Evolutionary conservation across 305 asterid species (phyloP).

Genomic region (Lippia alba): DNA sequence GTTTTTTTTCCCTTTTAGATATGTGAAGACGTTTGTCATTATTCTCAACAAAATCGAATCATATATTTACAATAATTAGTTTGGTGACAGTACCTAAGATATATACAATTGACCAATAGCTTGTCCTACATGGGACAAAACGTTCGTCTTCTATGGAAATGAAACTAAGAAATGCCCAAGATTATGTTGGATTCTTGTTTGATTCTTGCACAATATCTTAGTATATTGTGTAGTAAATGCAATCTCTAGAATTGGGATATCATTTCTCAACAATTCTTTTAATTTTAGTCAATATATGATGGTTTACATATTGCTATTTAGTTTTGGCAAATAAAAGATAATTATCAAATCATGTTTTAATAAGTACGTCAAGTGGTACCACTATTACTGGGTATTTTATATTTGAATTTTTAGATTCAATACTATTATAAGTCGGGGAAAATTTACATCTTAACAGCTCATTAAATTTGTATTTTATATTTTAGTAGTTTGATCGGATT

Average conservation of each 20-base stretch:
- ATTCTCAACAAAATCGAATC: slow-evolving; percentile 6
- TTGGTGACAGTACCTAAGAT: not conserved
- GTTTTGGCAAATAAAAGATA: too few relatives aligned
- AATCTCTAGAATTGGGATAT: slow-evolving; percentile 4
- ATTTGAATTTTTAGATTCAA: too few relatives aligned
- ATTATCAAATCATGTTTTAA: too few relatives aligned
- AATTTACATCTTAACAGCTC: too few relatives aligned
- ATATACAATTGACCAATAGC: not conserved
- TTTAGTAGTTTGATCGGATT: too few relatives aligned
- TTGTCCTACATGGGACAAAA: not conserved
- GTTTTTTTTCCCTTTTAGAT: not conserved
- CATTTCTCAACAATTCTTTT: slow-evolving; percentile 2
- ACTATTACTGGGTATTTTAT: too few relatives aligned
- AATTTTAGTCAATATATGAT: too few relatives aligned
- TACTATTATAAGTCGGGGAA: too few relatives aligned
- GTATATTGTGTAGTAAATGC: not conserved
- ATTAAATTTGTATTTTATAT: too few relatives aligned
- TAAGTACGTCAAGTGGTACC: too few relatives aligned
- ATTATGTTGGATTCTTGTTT: slow-evolving; percentile 33
- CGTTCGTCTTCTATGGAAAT: not conserved
- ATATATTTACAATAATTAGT: slow-evolving; percentile 13
- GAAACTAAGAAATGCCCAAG: slow-evolving; percentile 19
- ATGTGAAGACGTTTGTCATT: slow-evolving; percentile 1
- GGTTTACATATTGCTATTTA: too few relatives aligned
- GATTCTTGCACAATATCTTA: slow-evolving; percentile 27